Evolutionary conservation across 306 rosid species (phyloP), one percentile per base, ranked within the genome.

Genomic region (Cajanus cajan): DNA sequence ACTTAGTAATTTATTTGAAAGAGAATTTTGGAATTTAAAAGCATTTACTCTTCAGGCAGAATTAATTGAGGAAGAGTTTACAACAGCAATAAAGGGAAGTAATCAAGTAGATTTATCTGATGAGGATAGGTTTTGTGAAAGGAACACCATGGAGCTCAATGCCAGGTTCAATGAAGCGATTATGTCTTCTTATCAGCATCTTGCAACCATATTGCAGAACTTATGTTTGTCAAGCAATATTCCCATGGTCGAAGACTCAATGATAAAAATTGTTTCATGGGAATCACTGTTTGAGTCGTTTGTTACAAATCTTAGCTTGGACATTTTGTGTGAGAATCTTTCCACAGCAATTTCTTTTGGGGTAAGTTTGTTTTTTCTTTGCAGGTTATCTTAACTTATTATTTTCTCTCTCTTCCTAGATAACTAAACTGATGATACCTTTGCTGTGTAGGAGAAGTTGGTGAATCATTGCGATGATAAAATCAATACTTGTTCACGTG

Each of bases 51-150:
- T 85, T 57, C 86, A 94, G 98, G 93, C 83, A 48, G 78, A 75
- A 58, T 50, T 78, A 65, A 71, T 88, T 21, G 91, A 92, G 88
- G 84, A 82, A 74, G 97, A 92, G 73, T 87, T 85, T 78, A 64
- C 19, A 67, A 81, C 83, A 52, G 82, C 74, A 19, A 22, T 16
- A 33, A 73, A 74, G 28, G 86, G 14, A 33, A 75, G 64, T 62
- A 76, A 19, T 39, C 54, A 72, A 8, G 31, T 54, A 55, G 67
- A 43, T 71, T 31, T 71, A 71, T 58, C 68, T 65, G 85, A 66
- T 3, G 82, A 54, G 66, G 72, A 69, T 25, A 70, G 25, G 10
- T 58, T 14, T 54, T 4, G 43, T 47, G 34, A 68, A 68, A 70
- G 71, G 62, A 77, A 71, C 11, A 22, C 19, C 82, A 78, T 78